Base-by-base conservation (phyloP, 192 early-diverging fungal species). In the Podila clonocystis region DNA sequence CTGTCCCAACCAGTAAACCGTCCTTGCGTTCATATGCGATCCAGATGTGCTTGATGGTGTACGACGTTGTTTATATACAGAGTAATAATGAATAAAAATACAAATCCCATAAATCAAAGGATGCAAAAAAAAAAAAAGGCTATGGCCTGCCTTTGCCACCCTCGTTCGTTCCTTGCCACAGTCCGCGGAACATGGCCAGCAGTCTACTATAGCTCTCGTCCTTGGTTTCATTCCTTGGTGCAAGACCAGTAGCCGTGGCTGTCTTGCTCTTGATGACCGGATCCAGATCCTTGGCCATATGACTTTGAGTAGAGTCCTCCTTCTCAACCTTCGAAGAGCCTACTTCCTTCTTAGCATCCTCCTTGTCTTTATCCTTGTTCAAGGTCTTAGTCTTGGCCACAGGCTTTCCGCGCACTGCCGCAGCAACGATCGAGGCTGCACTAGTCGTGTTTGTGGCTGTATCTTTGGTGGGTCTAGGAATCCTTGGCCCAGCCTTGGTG, bases 131-230 rank as follows among this genome's bases (percentile, higher is more conserved):
- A 52, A 19, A 13, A 41, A 64, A 58, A 34, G 28, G 50, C 20
- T 58, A 28, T 19, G 63, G 45, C 34, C 36, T 11, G 29, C 73
- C 55, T 52, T 55, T 61, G 50, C 31, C 62, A 3, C 62, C 61
- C 22, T 50, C 62, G 15, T 60, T 69, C 4, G 24, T 57, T 17
- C 62, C 52, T 26, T 55, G 48, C 70, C 77, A 80, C 34, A 80
- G 71, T 22, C 77, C 70, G 41, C 70, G 70, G 55, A 80, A 80
- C 70, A 73, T 73, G 15, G 66, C 65, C 57, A 80, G 15, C 57
- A 79, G 70, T 45, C 69, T 65, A 34, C 70, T 36, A n/a, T 72
- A 34, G 3, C 65, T 65, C 24, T 68, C 65, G 19, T 68, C 57
- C 29, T 41, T 24, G 24, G 2, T 19, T 17, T 17, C 58, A 17